Evolutionary conservation across 2,329 filamentous ascomycete genomes (phyloP), one percentile per base, ranked within the genome.

Genomic region (Fusarium veterinarium): DNA sequence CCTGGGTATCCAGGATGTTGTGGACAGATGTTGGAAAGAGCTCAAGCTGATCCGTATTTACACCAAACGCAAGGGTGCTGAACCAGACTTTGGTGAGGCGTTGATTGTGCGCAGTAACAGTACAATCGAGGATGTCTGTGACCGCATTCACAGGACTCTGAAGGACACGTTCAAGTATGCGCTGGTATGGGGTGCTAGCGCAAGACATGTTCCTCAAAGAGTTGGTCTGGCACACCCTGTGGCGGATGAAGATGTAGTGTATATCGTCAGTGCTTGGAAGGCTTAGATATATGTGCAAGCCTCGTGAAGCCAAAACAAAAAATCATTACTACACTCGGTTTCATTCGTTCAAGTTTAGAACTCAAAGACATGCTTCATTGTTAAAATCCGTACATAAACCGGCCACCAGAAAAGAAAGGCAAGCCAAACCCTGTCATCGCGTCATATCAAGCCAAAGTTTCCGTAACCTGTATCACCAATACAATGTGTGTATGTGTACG

Each of bases 131-230:
- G 95, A 99, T 82, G 96, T 99, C 14, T 99, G 96, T 83, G 96
- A 99, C 82, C 91, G 94, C 77, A 93, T 99, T 75, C 96, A 99
- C 84, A 88, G 96, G 70, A 96, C 91, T 31, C 85, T 99, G 74
- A 99, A 98, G 89, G 97, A 99, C 72, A 97, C 95, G 8, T 99
- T 98, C 88, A 99, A 98, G 86, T 98, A 98, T 84, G 97, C 96
- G 6, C 84, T 98, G 74, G 96, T 99, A 0, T 99, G 97, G 97
- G 96, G 96, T 8, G 95, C 95, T 23, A 98, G 95, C 82, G 96
- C 96, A 40, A 91, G 94, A 78, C 97, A 99, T 86, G 88, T 98
- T 40, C 96, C 97, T 40, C 96, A 99, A 86, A 87, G 96, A 71
- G 95, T 98, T 41, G 97, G 96, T 2, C 82, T 99, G 78, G 86